Evolutionary conservation across 768 basidiomycete species (phyloP), one percentile per base, ranked within the genome.

Genomic region (Mrakia blollopis): DNA sequence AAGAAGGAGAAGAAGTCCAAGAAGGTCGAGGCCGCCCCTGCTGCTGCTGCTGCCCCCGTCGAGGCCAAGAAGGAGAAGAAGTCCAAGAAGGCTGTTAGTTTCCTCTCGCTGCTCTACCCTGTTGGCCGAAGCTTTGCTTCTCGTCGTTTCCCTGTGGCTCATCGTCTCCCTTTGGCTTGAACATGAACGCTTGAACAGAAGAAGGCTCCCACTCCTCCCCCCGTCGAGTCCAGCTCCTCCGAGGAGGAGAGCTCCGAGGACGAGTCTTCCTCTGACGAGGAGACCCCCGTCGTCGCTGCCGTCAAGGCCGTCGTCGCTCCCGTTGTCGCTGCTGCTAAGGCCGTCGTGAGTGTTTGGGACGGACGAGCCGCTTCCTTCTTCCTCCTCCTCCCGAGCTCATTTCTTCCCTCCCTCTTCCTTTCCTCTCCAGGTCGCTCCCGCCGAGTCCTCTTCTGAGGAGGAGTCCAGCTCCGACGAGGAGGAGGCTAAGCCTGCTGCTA

Each of bases 61-160:
- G 44, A 63, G 23, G 76, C 80, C 14, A 79, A 78, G 70, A 79
- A 79, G 77, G 70, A 30, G 85, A 88, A 79, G 78, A 80, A 75
- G 80, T 78, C 71, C 61, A 72, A 76, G 76, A 77, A 74, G 73
- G 39, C 61, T 63, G 73, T 74, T 41, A 28, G 73, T 73, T 37
- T 63, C 73, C n/a, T 41, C 7, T 57, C 30, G 28, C 28, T 60
- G 21, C 10, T 10, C 32, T 54, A 14, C 47, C 35, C 35, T 9
- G 11, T n/a, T 21, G 47, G 28, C 21, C 28, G 44, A 50, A 28
- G 41, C 32, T 21, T 52, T 14, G 28, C 35, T 50, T 50, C 70
- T 10, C 16, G 13, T 72, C 39, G 44, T 72, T 28, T 72, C 70
- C 44, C 32, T 21, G 30, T 54, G 47, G 21, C 32, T 72, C 54